Conservation (phyloP, 106 monocot species). For the Dendrobium catenatum region DNA sequence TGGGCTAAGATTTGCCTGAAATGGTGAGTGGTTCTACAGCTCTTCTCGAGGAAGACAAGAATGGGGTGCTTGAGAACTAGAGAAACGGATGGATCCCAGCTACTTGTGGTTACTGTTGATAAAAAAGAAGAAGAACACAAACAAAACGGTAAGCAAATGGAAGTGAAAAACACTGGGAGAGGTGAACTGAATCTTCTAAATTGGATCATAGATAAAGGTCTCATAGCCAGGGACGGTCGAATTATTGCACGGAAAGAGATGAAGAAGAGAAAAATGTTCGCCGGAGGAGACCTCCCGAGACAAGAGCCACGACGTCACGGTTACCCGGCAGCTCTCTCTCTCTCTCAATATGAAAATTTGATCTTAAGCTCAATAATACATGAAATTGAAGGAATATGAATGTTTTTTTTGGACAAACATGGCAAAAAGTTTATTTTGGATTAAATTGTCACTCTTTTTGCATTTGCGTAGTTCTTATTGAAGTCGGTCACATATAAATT, state of each 20-base stretch:
- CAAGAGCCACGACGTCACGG: neutral
- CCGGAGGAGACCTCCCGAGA: neutral
- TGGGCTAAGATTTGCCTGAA: constrained; percentile 57
- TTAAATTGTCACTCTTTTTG: too few species aligned
- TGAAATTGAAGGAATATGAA: too few species aligned
- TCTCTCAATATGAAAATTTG: neutral
- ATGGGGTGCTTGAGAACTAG: constrained; percentile 46
- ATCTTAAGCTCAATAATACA: too few species aligned
- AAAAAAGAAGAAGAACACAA: neutral
- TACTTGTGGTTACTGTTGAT: neutral
- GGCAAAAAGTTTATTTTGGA: too few species aligned
- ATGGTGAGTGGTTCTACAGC: constrained; percentile 24
- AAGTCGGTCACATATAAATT: too few species aligned
- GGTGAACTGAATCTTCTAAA: neutral
- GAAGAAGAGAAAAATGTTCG: neutral
- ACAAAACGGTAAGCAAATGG: neutral
- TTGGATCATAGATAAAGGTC: neutral
- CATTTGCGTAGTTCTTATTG: too few species aligned
- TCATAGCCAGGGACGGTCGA: neutral
- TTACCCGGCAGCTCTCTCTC: neutral
- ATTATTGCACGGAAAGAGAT: neutral
- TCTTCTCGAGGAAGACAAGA: constrained; percentile 45
- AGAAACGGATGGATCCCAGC: constrained; percentile 52
- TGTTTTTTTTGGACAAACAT: too few species aligned
- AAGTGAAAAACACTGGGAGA: neutral